Base-by-base conservation (phyloP, 495 filamentous ascomycete species). In the Cryomyces minteri region DNA sequence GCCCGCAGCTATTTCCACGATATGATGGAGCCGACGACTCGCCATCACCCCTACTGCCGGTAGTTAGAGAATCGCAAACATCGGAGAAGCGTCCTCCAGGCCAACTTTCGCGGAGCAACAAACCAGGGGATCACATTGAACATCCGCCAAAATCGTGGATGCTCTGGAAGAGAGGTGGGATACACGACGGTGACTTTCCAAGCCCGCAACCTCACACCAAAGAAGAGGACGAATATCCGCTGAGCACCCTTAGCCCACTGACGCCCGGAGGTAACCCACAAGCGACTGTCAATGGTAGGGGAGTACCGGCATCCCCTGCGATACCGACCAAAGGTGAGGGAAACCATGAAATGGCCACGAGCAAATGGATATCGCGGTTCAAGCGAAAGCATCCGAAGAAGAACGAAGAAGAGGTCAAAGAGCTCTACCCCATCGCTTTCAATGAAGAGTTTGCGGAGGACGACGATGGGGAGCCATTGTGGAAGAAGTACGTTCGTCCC, bases 401-500 rank as follows among this genome's bases (percentile, higher is more conserved):
- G 34, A 53, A 54, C 41, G 52, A 49, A 62, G 34, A 52, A 61
- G 32, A 63, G 69, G 10, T 32, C 4, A 31, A 40, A 31, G 70
- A 82, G 36, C 9, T 10, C 12, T 94, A 94, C 58, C 79, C 82
- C 0, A 48, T 69, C 6, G 80, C 85, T 7, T 83, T 73, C 54
- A 76, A 83, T 43, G 67, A 75, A 44, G 69, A 81, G 18, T 74
- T 68, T 51, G 62, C 65, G 11, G 76, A 85, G 34, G 67, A 80
- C 38, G 73, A 81, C 44, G 64, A 72, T 31, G 77, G 74, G 29
- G 77, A 84, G 34, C 82, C 80, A 37, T 8, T 70, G 4, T 98
- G 90, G 90, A 76, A 80, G 58, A 79, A 77, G 44, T 94, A 85
- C 58, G 63, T 98, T 31, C 74, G 72, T 50, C 70, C 73, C 12